phyloP scores from a whole-genome alignment of 345 rosid species.

The Odontarrhena argentea region DNA sequence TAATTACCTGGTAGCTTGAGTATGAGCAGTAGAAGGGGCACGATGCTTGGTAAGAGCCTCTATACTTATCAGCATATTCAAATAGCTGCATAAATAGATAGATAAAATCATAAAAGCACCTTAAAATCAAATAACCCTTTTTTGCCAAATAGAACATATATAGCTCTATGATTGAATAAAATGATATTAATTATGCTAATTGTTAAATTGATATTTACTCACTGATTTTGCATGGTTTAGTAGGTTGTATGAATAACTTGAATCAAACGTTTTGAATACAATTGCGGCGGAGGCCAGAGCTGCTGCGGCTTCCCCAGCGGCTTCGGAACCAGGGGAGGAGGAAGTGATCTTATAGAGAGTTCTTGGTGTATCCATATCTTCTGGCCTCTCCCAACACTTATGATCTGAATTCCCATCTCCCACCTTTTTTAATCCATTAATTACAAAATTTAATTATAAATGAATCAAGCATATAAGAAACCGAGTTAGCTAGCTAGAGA shows the following conservation, averaged over 20 bases:
- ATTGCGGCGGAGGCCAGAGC: slow-evolving; percentile 82
- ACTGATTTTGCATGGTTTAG: slow-evolving; percentile 62
- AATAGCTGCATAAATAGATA: slow-evolving; percentile 52
- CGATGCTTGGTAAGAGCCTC: slow-evolving; percentile 66
- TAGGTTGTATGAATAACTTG: slow-evolving; percentile 58
- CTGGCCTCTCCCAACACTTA: slow-evolving; percentile 38
- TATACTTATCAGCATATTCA: slow-evolving; percentile 69
- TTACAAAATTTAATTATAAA: neutral
- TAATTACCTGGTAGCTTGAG: slow-evolving; percentile 76
- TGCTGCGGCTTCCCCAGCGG: slow-evolving; percentile 85
- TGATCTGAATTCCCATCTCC: slow-evolving; percentile 92
- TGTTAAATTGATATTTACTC: neutral
- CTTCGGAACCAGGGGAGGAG: slow-evolving; percentile 69
- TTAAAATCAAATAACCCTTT: neutral
- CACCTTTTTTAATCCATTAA: slow-evolving; percentile 48
- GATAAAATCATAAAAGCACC: neutral
- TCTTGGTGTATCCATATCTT: slow-evolving; percentile 22
- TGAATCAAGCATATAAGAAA: no score
- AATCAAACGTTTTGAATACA: slow-evolving; percentile 55
- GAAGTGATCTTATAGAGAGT: slow-evolving; percentile 66
- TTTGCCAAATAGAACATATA: no score
- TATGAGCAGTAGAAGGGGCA: slow-evolving; percentile 93
- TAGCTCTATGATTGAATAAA: neutral
- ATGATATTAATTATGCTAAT: neutral
- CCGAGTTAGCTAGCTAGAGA: no score